phyloP scores from a whole-genome alignment of 345 rosid genomes.

The Populus davidiana region DNA sequence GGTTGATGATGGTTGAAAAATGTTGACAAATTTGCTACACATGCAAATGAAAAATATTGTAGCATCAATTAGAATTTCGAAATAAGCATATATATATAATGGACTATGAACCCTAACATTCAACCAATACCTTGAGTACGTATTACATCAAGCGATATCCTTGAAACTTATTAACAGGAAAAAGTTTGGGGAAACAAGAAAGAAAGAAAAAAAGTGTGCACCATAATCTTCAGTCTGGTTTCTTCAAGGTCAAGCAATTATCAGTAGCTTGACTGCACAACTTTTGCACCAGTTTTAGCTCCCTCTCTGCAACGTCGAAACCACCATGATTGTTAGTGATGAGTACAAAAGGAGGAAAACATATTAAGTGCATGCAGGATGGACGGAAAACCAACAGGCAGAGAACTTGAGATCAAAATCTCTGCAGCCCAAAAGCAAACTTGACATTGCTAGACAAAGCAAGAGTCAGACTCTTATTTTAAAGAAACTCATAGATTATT shows the following conservation, averaged over 20 bases:
- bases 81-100: no score
- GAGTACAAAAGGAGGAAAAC: neutral
- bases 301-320: constrained; percentile 58
- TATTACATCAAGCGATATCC: no score
- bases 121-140: neutral
- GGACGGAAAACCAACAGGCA: neutral
- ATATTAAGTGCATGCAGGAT: neutral
- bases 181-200: neutral
- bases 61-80: no score
- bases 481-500: neutral
- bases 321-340: neutral
- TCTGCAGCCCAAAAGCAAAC: neutral
- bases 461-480: neutral
- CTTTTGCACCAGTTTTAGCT: constrained; percentile 78
- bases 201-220: no score
- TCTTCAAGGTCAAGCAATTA: constrained; percentile 82
- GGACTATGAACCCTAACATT: neutral
- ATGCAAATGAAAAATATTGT: no score
- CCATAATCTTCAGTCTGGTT: constrained; percentile 33
- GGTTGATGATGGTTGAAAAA: no score
- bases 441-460: neutral
- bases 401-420: neutral
- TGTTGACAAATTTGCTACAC: no score
- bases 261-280: constrained; percentile 77
- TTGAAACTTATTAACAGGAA: neutral